A percentile compares a stretch with the other conserved stretches of the same genome.
Evolutionary conservation across 2,329 filamentous ascomycete genomes (phyloP).

Genomic region (Fusarium albidum): DNA sequence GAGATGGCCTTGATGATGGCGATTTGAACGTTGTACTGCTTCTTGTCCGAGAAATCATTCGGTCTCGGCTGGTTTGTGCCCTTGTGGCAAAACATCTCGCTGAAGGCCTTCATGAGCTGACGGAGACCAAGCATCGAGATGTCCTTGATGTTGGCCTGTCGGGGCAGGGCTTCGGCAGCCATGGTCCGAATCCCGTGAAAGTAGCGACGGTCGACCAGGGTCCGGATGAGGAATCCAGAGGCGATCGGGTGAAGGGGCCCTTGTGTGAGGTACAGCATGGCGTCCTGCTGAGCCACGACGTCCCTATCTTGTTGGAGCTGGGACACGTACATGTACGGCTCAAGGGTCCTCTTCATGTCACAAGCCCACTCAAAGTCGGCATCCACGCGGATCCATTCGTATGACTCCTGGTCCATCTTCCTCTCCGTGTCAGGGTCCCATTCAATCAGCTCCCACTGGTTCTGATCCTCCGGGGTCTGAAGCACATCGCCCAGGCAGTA

Average conservation of each 20-base stretch:
- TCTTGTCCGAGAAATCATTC: slow-evolving; percentile 91
- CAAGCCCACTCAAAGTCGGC: slow-evolving; percentile 99
- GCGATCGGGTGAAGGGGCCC: slow-evolving; percentile 79
- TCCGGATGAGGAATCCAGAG: slow-evolving; percentile 88
- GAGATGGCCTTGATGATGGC: slow-evolving; percentile 85
- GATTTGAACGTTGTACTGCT: slow-evolving; percentile 83
- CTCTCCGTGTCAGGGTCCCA: slow-evolving; percentile 91
- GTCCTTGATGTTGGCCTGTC: slow-evolving; percentile 74
- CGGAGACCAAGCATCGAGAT: slow-evolving; percentile 78
- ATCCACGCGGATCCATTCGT: slow-evolving; percentile 98
- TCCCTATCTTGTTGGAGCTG: slow-evolving; percentile 97
- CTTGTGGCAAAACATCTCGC: slow-evolving; percentile 86
- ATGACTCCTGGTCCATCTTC: slow-evolving; percentile 94
- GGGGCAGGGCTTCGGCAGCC: slow-evolving; percentile 80
- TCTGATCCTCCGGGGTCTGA: slow-evolving; percentile 80
- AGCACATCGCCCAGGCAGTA: slow-evolving; percentile 94
- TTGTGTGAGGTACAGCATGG: slow-evolving; percentile 76
- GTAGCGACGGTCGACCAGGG: slow-evolving; percentile 89
- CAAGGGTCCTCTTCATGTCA: slow-evolving; percentile 81
- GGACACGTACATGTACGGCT: slow-evolving; percentile 96
- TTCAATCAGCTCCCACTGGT: slow-evolving; percentile 84
- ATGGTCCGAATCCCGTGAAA: slow-evolving; percentile 91
- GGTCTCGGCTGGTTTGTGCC: slow-evolving; percentile 81
- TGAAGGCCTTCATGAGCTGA: slow-evolving; percentile 86
- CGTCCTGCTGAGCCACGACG: slow-evolving; percentile 84